Evolutionary conservation across 768 basidiomycete species (phyloP), one percentile per base, ranked within the genome.

Genomic region (Termitomyces sp.): DNA sequence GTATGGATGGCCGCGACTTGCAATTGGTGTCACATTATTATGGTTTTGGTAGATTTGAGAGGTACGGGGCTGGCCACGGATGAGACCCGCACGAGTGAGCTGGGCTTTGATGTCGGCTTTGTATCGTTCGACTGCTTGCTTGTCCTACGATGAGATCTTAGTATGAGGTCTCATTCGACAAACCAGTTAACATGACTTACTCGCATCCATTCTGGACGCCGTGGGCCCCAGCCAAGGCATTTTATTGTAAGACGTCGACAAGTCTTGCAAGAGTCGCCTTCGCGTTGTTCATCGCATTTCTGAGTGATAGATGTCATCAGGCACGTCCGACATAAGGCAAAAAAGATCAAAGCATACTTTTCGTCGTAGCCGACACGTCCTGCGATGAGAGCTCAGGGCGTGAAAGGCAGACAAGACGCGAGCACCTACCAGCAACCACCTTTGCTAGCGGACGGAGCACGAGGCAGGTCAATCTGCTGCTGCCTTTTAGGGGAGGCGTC

Each of bases 241-340:
- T 87, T 77, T 64, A 93, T 89, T 46, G 84, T 85, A 37, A 93
- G 76, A 49, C 90, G 87, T 56, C 82, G 78, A 68, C 90, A 93
- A 1, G 90, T 93, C 62, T 81, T 78, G 71, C 90, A 93, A 2
- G 89, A 87, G 69, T 88, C 82, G 57, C 82, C 85, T 64, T 87
- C 85, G 60, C 88, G 83, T 60, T 89, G 84, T 64, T 93, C 90
- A 68, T 93, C 90, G 69, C 90, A 93, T 88, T 93, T 93, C 89
- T 92, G 38, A 67, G 24, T 51, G 56, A 52, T 37, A 44, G 15
- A 34, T 26, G 37, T 26, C 41, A 48, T 64, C 57, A 58, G 43
- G 19, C 19, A 55, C 37, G 21, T 40, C 47, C 11, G 8, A 5
- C 2, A 15, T 1, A 26, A 19, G 53, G 19, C 32, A 2, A 45